Evolutionary conservation across 345 rosid genomes (phyloP).

Genomic region (Gossypium ekmanianum): DNA sequence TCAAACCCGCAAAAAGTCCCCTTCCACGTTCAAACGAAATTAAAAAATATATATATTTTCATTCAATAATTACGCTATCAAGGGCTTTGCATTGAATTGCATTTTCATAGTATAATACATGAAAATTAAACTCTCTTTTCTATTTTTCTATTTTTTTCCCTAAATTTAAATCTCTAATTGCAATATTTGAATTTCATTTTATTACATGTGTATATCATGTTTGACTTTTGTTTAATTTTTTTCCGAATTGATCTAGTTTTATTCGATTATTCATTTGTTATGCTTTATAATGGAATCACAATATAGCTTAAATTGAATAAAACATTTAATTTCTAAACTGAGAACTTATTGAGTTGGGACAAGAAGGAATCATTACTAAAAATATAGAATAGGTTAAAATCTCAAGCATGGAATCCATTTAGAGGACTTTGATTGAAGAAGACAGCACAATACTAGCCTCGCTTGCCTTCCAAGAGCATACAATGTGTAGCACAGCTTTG

Average conservation of each 20-base stretch:
- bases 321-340: no score
- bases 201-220: no score
- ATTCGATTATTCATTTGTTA: no score
- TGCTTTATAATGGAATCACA: no score
- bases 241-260: no score
- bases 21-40: background rate
- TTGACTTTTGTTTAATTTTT: no score
- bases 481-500: background rate
- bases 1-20: background rate
- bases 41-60: background rate
- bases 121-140: no score
- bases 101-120: background rate
- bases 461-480: conserved; percentile 9
- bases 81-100: background rate
- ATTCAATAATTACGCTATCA: background rate
- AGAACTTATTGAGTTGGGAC: background rate
- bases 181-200: no score
- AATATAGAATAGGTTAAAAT: background rate
- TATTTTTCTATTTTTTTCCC: rapidly evolving
- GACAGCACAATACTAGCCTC: background rate
- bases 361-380: background rate
- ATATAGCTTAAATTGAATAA: no score
- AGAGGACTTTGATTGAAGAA: background rate
- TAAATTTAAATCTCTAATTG: background rate
- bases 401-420: background rate